These are phyloP conservation scores for Glycine latifolia DNA, from an alignment of 306 rosid species.

Conservation along the genomic window DNA sequence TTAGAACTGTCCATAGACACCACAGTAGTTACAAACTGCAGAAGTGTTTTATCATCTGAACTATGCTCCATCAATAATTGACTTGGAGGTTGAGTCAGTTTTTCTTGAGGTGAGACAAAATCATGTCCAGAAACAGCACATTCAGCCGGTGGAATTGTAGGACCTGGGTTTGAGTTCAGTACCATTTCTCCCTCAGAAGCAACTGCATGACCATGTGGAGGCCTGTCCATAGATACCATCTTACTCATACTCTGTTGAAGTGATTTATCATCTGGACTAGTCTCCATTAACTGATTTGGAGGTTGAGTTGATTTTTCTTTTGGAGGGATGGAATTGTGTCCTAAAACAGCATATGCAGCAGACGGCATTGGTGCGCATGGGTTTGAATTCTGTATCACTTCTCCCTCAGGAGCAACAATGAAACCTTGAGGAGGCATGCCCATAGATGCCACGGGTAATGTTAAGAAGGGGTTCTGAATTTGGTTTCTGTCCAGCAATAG, in stretches of 20 bases:
- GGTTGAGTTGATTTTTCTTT: constrained; percentile 50
- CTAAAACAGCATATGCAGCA: constrained; percentile 42
- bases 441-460: constrained; percentile 51
- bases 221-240: constrained; percentile 48
- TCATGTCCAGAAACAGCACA: constrained; percentile 47
- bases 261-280: constrained; percentile 51
- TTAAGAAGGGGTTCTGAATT: constrained; percentile 54
- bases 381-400: constrained; percentile 50
- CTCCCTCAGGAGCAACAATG: constrained; percentile 55
- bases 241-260: constrained; percentile 44
- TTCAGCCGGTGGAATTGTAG: constrained; percentile 48
- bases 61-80: constrained; percentile 49
- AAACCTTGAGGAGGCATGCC: constrained; percentile 52
- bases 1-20: constrained; percentile 50
- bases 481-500: constrained; percentile 58
- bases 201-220: constrained; percentile 44
- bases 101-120: constrained; percentile 44
- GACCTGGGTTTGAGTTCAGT: constrained; percentile 46
- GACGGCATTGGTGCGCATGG: constrained; percentile 45
- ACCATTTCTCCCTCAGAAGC: constrained; percentile 55
- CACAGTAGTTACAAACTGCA: constrained; percentile 37
- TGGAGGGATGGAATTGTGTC: constrained; percentile 44
- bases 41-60: constrained; percentile 51
- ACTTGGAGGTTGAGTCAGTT: constrained; percentile 50
- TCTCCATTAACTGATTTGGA: constrained; percentile 52